These are phyloP conservation scores for Linaria vulgaris DNA, from an alignment of 257 asterid species.

Conservation along the genomic window DNA sequence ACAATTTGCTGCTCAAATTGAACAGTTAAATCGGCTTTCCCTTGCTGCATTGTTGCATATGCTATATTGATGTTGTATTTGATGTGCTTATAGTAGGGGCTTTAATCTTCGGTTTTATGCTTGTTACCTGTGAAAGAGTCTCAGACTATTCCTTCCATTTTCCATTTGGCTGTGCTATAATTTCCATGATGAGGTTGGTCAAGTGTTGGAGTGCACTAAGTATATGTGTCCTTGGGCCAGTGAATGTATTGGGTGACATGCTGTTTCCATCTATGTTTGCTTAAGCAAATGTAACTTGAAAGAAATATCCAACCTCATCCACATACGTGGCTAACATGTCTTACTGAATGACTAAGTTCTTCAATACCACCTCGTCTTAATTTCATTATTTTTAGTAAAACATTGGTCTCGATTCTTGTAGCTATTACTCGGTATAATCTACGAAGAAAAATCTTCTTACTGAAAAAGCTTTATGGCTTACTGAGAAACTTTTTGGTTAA, in stretches of 20 bases:
- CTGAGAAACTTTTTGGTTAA: too few species aligned
- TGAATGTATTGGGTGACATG: too few species aligned
- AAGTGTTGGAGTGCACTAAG: too few species aligned
- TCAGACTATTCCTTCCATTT: neutral
- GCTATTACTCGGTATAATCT: too few species aligned
- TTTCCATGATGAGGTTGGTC: too few species aligned
- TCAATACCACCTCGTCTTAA: constrained; percentile 10
- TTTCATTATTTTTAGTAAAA: neutral
- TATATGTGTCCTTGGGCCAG: too few species aligned
- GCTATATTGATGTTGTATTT: constrained; percentile 6
- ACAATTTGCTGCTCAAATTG: constrained; percentile 83
- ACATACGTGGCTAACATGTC: constrained; percentile 8
- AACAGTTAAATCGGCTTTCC: constrained; percentile 58
- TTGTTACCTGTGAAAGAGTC: neutral
- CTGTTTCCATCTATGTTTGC: constrained; percentile 1
- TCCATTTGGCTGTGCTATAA: too few species aligned
- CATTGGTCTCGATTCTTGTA: too few species aligned
- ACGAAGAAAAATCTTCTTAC: neutral
- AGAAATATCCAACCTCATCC: neutral
- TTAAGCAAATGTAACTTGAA: neutral
- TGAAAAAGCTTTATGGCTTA: constrained; percentile 26
- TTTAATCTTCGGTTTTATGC: neutral
- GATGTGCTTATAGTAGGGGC: constrained; percentile 1
- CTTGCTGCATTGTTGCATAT: constrained; percentile 19
- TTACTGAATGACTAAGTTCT: constrained; percentile 7